Evolutionary conservation across 768 basidiomycete species (phyloP).

Genomic region (Phylloporus scabripes): DNA sequence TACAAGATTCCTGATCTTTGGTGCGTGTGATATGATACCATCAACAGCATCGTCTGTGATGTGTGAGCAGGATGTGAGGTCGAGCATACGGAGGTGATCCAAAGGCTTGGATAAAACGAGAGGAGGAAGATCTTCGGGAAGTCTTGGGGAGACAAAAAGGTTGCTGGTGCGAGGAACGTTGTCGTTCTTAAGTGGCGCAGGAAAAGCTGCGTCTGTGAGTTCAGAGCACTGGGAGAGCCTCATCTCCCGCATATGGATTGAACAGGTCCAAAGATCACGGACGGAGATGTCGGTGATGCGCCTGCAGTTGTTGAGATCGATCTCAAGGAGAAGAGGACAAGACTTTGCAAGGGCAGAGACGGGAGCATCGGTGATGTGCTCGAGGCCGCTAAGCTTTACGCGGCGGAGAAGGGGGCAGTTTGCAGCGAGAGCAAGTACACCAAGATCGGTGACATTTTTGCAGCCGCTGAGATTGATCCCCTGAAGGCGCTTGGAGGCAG

Average conservation of each 20-base stretch:
- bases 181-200: slow-evolving; percentile 49
- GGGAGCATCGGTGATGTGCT: slow-evolving; percentile 67
- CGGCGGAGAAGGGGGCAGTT: slow-evolving; percentile 76
- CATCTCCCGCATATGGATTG: slow-evolving; percentile 85
- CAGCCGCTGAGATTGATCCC: slow-evolving; percentile 91
- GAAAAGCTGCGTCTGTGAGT: slow-evolving; percentile 84
- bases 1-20: slow-evolving; percentile 81
- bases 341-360: slow-evolving; percentile 69
- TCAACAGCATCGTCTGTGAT: slow-evolving; percentile 82
- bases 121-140: slow-evolving; percentile 50
- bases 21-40: slow-evolving; percentile 74
- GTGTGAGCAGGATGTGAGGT: slow-evolving; percentile 78
- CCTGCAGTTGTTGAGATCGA: slow-evolving; percentile 85
- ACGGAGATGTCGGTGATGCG: slow-evolving; percentile 71
- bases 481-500: slow-evolving; percentile 68
- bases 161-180: slow-evolving; percentile 34
- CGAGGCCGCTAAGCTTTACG: slow-evolving; percentile 82
- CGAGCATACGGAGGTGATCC: slow-evolving; percentile 88
- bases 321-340: slow-evolving; percentile 86
- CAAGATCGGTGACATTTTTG: slow-evolving; percentile 70
- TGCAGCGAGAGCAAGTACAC: slow-evolving; percentile 68
- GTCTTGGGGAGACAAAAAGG: slow-evolving; percentile 38
- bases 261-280: slow-evolving; percentile 79
- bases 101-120: slow-evolving; percentile 60
- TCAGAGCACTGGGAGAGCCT: slow-evolving; percentile 72